These are phyloP conservation scores for Cicer judaicum DNA, from an alignment of 306 rosid species.

Conservation along the genomic window DNA sequence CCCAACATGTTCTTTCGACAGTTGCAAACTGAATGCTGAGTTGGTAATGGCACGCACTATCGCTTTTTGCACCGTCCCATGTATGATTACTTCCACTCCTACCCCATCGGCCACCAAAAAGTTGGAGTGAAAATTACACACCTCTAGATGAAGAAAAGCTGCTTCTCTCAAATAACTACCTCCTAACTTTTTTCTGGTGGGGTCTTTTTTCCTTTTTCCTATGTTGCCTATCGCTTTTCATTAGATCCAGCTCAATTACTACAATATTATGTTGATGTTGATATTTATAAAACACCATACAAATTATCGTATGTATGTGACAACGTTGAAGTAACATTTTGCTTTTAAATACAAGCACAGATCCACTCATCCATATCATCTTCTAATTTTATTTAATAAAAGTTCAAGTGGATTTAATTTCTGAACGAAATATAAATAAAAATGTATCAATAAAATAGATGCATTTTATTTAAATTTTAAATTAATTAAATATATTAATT, in stretches of 20 bases:
- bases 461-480: too few species aligned
- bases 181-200: constrained; percentile 30
- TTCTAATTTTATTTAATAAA: not conserved
- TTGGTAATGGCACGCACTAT: constrained; percentile 43
- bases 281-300: not conserved
- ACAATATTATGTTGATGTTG: constrained; percentile 20
- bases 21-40: constrained; percentile 56
- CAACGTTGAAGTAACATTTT: not conserved
- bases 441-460: too few species aligned
- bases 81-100: constrained; percentile 56
- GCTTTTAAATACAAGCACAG: not conserved
- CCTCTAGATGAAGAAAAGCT: constrained; percentile 37
- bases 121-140: constrained; percentile 42
- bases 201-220: constrained; percentile 34
- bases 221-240: constrained; percentile 29
- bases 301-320: not conserved
- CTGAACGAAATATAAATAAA: too few species aligned
- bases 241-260: constrained; percentile 8
- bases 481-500: too few species aligned
- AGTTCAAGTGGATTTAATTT: too few species aligned
- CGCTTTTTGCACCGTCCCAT: constrained; percentile 56
- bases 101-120: constrained; percentile 34
- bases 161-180: constrained; percentile 35
- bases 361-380: constrained; percentile 6
- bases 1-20: constrained; percentile 53